A percentile compares a stretch with the other conserved stretches of the same genome.
Conservation (phyloP, 2,329 filamentous ascomycete genomes). For the Xylariaceae sp. region DNA sequence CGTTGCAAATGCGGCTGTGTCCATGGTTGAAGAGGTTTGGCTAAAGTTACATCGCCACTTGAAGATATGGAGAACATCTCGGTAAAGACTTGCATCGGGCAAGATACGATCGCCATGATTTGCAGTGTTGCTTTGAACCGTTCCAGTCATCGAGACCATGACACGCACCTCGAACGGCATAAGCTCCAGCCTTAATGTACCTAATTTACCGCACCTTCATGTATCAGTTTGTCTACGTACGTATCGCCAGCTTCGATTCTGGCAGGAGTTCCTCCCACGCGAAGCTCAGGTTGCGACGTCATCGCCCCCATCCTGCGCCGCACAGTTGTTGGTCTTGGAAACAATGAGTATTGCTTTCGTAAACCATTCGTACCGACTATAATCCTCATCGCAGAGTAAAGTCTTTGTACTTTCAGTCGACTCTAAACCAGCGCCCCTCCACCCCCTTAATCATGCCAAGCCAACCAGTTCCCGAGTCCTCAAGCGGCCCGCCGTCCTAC, state of each 20-base stretch:
- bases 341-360: too few relatives aligned
- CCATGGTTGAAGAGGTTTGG: conserved; percentile 44
- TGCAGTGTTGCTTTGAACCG: conserved; percentile 49
- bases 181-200: conserved; percentile 50
- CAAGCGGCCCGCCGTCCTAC: conserved; percentile 5
- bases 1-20: conserved; percentile 40
- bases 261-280: too few relatives aligned
- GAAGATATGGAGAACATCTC: conserved; percentile 43
- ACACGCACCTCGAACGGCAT: conserved; percentile 52
- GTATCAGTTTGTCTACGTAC: too few relatives aligned
- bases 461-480: background rate
- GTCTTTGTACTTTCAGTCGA: too few relatives aligned
- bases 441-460: background rate
- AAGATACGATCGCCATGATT: conserved; percentile 38
- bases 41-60: conserved; percentile 43
- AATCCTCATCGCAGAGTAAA: too few relatives aligned
- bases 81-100: conserved; percentile 45
- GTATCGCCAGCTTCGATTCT: too few relatives aligned
- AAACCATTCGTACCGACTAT: too few relatives aligned
- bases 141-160: conserved; percentile 54
- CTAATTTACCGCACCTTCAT: too few relatives aligned
- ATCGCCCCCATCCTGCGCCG: too few relatives aligned
- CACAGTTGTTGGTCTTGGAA: too few relatives aligned
- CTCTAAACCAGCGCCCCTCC: too few relatives aligned
- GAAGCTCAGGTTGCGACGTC: too few relatives aligned